Conservation (phyloP, 1,139 yeast genomes). For the Yamadazyma epiphylla region DNA sequence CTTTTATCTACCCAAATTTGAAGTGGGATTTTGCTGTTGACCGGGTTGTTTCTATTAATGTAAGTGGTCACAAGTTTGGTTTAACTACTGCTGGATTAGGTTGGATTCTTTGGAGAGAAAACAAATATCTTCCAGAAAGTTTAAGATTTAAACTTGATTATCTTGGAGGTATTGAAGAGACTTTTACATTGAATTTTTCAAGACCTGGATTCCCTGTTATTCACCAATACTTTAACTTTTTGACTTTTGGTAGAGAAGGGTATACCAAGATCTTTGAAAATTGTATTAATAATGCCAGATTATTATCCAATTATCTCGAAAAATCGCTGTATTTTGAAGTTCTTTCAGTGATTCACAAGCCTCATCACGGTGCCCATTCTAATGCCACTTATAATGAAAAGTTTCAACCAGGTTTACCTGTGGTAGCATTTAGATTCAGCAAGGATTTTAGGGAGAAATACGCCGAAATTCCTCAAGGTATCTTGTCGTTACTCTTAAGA, state of each 20-base stretch:
- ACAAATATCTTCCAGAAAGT: slow-evolving; percentile 59
- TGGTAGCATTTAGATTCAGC: slow-evolving; percentile 78
- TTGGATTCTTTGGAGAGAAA: slow-evolving; percentile 83
- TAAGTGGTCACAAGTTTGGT: slow-evolving; percentile 95
- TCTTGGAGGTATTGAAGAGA: slow-evolving; percentile 86
- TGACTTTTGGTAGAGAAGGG: slow-evolving; percentile 69
- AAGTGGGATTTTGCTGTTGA: slow-evolving; percentile 80
- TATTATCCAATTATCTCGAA: slow-evolving; percentile 63
- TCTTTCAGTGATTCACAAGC: slow-evolving; percentile 73
- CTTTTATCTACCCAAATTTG: slow-evolving; percentile 70
- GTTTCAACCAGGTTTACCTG: slow-evolving; percentile 80
- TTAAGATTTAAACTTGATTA: slow-evolving; percentile 77
- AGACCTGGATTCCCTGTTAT: slow-evolving; percentile 91
- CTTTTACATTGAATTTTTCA: slow-evolving; percentile 82
- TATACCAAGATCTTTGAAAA: slow-evolving; percentile 59
- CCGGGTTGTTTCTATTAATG: slow-evolving; percentile 79
- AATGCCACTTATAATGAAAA: slow-evolving; percentile 23
- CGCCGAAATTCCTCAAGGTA: slow-evolving; percentile 84
- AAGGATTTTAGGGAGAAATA: slow-evolving; percentile 52
- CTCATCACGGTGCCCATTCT: slow-evolving; percentile 19
- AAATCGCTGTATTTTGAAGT: slow-evolving; percentile 67
- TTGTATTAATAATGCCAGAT: slow-evolving; percentile 66
- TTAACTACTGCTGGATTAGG: slow-evolving; percentile 88
- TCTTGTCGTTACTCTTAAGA: slow-evolving; percentile 69
- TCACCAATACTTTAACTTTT: slow-evolving; percentile 80